phyloP scores from a whole-genome alignment of 768 basidiomycete species.

The Lepiota venenata region DNA sequence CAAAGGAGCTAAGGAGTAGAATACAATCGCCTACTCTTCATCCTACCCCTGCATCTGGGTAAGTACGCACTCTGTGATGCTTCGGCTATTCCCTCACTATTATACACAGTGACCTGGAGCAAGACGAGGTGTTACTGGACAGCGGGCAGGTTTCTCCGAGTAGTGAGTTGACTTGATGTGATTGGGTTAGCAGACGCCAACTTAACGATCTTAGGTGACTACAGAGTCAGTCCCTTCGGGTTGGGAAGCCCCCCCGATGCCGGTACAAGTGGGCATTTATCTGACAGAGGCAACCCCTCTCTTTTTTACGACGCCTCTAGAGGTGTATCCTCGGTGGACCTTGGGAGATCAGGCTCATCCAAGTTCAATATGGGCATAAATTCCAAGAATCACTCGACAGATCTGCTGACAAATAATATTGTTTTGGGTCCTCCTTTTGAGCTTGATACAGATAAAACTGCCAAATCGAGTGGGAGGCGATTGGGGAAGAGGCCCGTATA shows the following conservation, averaged over 20 bases:
- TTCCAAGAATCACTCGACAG: background rate
- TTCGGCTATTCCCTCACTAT: background rate
- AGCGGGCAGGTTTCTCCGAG: slow-evolving; percentile 76
- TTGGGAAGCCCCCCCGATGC: background rate
- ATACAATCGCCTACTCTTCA: slow-evolving; percentile 31
- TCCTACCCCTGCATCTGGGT: slow-evolving; percentile 27
- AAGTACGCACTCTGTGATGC: background rate
- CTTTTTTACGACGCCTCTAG: slow-evolving; percentile 12
- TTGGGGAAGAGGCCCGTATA: slow-evolving; percentile 8
- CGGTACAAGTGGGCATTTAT: background rate
- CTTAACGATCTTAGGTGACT: slow-evolving; percentile 21
- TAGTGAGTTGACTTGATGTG: slow-evolving; percentile 38
- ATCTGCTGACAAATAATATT: background rate
- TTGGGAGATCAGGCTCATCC: slow-evolving; percentile 8
- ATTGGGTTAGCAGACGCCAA: slow-evolving; percentile 9
- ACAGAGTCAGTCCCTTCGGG: slow-evolving; percentile 26
- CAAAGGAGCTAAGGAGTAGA: slow-evolving; percentile 12
- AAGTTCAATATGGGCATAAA: background rate
- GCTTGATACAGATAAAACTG: slow-evolving; percentile 4
- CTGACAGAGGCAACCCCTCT: slow-evolving; percentile 1
- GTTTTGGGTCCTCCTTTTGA: slow-evolving; percentile 4
- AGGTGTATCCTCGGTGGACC: slow-evolving; percentile 13
- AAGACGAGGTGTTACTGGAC: slow-evolving; percentile 63
- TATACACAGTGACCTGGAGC: slow-evolving; percentile 20
- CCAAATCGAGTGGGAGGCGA: background rate